Percentiles rank a stretch among this genome's conserved stretches.
Evolutionary conservation across 441 rosid genomes (phyloP).

Genomic region (Isatis lusitanica): DNA sequence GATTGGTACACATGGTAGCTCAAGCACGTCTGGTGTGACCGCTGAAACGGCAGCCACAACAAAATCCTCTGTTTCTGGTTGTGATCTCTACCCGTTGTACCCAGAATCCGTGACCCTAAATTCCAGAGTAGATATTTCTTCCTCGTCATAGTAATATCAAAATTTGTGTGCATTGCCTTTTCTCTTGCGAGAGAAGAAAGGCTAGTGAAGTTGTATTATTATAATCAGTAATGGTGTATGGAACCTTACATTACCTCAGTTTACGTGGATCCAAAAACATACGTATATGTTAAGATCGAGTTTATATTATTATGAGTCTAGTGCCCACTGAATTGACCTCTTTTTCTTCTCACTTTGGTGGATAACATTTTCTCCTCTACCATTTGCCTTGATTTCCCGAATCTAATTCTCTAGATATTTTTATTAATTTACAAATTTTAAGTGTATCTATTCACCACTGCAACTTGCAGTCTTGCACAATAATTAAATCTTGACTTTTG

Average conservation of each 20-base stretch:
- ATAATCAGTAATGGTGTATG: background rate
- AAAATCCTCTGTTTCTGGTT: slow-evolving; percentile 5
- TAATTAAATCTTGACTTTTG: too few relatives aligned
- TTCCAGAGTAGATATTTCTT: background rate
- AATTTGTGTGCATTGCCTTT: background rate
- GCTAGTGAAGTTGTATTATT: background rate
- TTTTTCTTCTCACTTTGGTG: too few relatives aligned
- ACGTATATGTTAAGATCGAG: too few relatives aligned
- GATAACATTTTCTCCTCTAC: too few relatives aligned
- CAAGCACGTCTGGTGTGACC: slow-evolving; percentile 7
- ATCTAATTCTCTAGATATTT: too few relatives aligned
- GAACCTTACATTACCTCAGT: background rate
- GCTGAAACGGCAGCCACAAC: slow-evolving; percentile 1
- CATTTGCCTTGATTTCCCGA: too few relatives aligned
- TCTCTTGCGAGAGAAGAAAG: background rate
- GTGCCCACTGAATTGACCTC: too few relatives aligned
- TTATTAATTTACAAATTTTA: too few relatives aligned
- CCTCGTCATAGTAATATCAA: background rate
- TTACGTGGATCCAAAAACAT: too few relatives aligned
- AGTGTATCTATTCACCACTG: too few relatives aligned
- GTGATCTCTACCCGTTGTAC: slow-evolving; percentile 17
- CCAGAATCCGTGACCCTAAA: background rate
- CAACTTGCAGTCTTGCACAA: too few relatives aligned
- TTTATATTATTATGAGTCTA: too few relatives aligned
- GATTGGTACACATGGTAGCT: background rate